These are phyloP conservation scores for Eucalyptus paniculata DNA, from an alignment of 345 rosid species.

Conservation along the genomic window DNA sequence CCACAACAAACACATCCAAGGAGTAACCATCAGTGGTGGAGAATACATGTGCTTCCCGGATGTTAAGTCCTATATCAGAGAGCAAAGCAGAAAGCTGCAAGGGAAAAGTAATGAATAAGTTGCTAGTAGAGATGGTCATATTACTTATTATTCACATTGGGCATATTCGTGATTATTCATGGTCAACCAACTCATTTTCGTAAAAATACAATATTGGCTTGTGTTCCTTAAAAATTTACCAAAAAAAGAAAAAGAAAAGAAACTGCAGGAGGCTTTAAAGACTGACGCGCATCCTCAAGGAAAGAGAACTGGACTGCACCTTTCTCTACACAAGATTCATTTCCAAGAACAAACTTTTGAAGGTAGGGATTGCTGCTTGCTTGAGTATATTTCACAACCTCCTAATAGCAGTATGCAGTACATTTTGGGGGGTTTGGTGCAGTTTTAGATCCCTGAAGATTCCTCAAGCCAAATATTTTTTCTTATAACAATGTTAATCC, in stretches of 20 bases:
- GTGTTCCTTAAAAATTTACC: neutral
- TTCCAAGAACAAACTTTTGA: neutral
- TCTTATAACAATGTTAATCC: neutral
- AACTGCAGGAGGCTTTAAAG: neutral
- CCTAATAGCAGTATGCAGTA: neutral
- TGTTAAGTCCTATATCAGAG: constrained; percentile 67
- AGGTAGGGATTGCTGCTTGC: neutral
- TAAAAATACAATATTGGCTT: neutral
- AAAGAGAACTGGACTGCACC: neutral
- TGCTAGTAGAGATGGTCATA: constrained; percentile 1
- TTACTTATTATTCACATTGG: neutral
- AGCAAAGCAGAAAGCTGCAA: constrained; percentile 67
- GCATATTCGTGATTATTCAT: neutral
- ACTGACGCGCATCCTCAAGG: neutral
- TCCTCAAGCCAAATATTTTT: neutral
- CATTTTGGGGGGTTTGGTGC: neutral
- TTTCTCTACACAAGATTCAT: neutral
- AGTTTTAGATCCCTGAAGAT: neutral
- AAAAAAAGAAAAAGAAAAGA: neutral
- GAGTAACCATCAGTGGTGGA: constrained; percentile 74
- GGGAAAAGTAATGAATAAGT: constrained; percentile 1
- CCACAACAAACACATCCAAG: constrained; percentile 69
- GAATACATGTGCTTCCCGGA: constrained; percentile 78
- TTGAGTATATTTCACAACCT: neutral
- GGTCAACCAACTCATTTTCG: neutral